A percentile compares a stretch with the other conserved stretches of the same genome.
phyloP scores from a whole-genome alignment of 805 yeast species.

The Candida orba region DNA sequence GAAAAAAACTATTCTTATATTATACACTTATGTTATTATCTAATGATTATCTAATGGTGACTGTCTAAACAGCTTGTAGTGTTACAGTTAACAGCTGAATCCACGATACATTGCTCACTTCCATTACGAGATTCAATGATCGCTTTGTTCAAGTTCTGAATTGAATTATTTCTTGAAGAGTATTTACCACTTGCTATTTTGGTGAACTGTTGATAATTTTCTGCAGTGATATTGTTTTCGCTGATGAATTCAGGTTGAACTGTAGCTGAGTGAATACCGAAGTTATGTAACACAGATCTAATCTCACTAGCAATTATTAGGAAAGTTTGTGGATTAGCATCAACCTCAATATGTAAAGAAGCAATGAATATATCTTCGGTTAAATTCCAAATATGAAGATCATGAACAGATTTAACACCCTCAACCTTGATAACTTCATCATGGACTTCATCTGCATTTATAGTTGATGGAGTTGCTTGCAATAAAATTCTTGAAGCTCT shows the following conservation, averaged over 20 bases:
- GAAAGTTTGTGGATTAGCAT: constrained; percentile 57
- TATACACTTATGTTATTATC: too few relatives aligned
- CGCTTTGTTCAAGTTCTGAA: constrained; percentile 7
- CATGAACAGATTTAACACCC: constrained; percentile 83
- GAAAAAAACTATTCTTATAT: not conserved
- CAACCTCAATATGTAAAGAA: constrained; percentile 78
- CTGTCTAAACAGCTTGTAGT: constrained; percentile 33
- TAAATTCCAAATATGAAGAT: constrained; percentile 93
- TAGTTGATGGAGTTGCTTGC: constrained; percentile 87
- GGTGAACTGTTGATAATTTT: constrained; percentile 28
- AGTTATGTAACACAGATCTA: constrained; percentile 68
- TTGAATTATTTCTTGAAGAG: constrained; percentile 16
- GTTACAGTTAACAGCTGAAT: constrained; percentile 46
- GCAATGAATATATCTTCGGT: constrained; percentile 85
- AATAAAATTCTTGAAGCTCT: constrained; percentile 80
- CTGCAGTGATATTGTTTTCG: constrained; percentile 22
- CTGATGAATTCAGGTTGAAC: constrained; percentile 87
- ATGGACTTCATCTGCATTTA: constrained; percentile 69
- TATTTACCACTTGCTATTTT: constrained; percentile 27
- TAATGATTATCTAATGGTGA: not conserved
- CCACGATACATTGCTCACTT: constrained; percentile 39
- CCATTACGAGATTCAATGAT: constrained; percentile 14
- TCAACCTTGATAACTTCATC: constrained; percentile 58
- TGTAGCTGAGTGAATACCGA: constrained; percentile 88
- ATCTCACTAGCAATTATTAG: constrained; percentile 66